phyloP scores from a whole-genome alignment of 225 moss, liverwort and hornwort genomes.

The Polytrichum commune region DNA sequence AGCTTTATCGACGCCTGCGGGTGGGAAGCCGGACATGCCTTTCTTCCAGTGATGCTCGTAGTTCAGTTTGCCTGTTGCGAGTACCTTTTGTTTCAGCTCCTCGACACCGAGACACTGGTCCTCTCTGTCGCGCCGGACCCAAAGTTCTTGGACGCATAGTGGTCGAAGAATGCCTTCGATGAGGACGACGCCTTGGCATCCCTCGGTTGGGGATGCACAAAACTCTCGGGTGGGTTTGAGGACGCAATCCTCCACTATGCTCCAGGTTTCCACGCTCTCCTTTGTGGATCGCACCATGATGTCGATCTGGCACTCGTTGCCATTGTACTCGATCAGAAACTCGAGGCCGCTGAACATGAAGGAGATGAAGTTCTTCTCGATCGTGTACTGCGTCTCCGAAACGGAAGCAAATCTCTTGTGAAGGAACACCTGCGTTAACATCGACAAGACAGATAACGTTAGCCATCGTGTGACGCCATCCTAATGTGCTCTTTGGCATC shows the following conservation, averaged over 20 bases:
- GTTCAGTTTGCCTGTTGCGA: constrained; percentile 33
- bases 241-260: constrained; percentile 38
- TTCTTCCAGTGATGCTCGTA: constrained; percentile 62
- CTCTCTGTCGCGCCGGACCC: constrained; percentile 45
- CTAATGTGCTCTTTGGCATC: no score
- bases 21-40: constrained; percentile 43
- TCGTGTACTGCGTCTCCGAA: constrained; percentile 23
- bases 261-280: constrained; percentile 40
- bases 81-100: constrained; percentile 39
- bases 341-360: constrained; percentile 61
- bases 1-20: constrained; percentile 28
- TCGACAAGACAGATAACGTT: not conserved
- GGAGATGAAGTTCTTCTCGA: constrained; percentile 56
- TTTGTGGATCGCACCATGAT: constrained; percentile 50
- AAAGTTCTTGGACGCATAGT: constrained; percentile 52
- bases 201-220: constrained; percentile 68
- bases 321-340: constrained; percentile 64
- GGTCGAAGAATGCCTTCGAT: constrained; percentile 64
- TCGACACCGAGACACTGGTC: constrained; percentile 56
- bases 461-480: no score
- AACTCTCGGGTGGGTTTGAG: constrained; percentile 49
- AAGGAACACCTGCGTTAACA: constrained; percentile 45
- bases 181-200: constrained; percentile 65
- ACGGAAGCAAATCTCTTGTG: constrained; percentile 46
- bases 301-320: constrained; percentile 42